These are phyloP conservation scores for Simplicillium sp. DNA, from an alignment of 2,329 filamentous ascomycete species.

Conservation along the genomic window DNA sequence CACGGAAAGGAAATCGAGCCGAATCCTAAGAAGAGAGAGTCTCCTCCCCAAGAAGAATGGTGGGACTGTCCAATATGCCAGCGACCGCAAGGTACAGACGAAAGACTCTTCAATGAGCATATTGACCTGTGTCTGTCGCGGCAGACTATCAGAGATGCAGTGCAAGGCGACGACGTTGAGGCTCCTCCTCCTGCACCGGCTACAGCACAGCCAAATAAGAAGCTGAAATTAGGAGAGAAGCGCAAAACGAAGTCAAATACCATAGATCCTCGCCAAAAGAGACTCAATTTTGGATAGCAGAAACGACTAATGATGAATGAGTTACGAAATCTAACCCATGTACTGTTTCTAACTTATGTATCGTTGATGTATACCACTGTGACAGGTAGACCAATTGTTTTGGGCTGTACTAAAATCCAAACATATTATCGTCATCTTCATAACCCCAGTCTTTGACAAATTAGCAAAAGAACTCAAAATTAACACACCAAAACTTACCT, in stretches of 20 bases:
- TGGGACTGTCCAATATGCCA: constrained; percentile 88
- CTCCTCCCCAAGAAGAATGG: constrained; percentile 33
- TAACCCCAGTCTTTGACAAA: constrained; percentile 1
- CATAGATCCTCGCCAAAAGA: constrained; percentile 18
- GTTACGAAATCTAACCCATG: background rate
- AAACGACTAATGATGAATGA: background rate
- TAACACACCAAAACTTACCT: constrained; percentile 9
- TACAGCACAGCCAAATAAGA: constrained; percentile 27
- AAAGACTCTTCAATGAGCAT: constrained; percentile 77
- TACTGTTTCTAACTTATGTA: background rate
- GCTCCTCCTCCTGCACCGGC: constrained; percentile 11
- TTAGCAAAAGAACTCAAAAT: background rate
- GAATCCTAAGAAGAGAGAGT: constrained; percentile 26
- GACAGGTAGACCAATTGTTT: no score
- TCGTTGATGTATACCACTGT: background rate
- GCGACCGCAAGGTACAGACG: constrained; percentile 65
- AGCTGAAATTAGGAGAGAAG: constrained; percentile 14
- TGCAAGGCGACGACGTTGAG: constrained; percentile 41
- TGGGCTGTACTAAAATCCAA: constrained; percentile 2
- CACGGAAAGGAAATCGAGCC: constrained; percentile 44
- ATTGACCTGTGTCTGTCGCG: constrained; percentile 86
- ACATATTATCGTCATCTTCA: constrained; percentile 5
- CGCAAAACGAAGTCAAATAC: constrained; percentile 1
- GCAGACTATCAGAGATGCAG: constrained; percentile 74
- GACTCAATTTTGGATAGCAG: background rate